A percentile compares a stretch with the other conserved stretches of the same genome.
Conservation (phyloP, 1,284 basidiomycete species). For the Blastosporella zonata region DNA sequence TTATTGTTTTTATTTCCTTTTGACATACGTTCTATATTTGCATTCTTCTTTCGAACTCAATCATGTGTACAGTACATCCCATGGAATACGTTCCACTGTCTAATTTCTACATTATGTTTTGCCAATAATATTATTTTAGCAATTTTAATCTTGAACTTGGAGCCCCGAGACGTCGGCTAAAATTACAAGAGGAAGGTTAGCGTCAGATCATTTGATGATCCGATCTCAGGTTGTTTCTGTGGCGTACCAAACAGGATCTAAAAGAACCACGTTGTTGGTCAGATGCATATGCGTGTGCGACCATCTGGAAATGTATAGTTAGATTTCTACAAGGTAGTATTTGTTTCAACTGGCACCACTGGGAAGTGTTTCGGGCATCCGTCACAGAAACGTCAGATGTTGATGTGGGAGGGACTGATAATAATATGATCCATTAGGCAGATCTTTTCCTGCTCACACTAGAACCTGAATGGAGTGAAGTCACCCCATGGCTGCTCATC, state of each 20-base stretch:
- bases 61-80: conserved; percentile 13
- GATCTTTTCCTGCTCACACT: neutral
- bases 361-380: conserved; percentile 1
- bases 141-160: neutral
- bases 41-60: neutral
- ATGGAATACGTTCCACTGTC: conserved; percentile 6
- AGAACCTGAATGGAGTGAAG: neutral
- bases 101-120: conserved; percentile 1
- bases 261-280: conserved; percentile 10
- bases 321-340: conserved; percentile 1
- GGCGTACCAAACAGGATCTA: conserved; percentile 17
- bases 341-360: conserved; percentile 4
- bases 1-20: neutral
- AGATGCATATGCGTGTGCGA: conserved; percentile 6
- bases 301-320: conserved; percentile 1
- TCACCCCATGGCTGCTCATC: conserved; percentile 1
- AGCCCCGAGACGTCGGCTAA: neutral
- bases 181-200: neutral
- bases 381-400: conserved; percentile 15
- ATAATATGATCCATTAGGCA: conserved; percentile 11
- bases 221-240: conserved; percentile 11
- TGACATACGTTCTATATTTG: neutral
- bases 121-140: neutral
- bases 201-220: conserved; percentile 3
- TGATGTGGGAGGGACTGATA: conserved; percentile 6